phyloP scores from a whole-genome alignment of 177 flowering plant species.

The Vitis hybrid region DNA sequence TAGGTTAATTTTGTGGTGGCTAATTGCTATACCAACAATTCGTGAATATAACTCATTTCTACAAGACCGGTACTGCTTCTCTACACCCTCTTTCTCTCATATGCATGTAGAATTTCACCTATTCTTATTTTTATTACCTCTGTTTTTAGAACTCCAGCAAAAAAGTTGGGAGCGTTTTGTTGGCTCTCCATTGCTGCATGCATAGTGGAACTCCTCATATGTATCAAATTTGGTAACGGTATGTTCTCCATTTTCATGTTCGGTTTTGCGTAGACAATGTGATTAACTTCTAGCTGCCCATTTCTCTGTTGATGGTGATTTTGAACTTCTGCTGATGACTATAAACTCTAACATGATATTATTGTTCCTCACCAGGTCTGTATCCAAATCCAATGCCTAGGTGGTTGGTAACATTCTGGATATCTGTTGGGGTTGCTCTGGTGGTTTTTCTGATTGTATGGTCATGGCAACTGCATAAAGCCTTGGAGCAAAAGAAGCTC shows the following conservation, averaged over 20 bases:
- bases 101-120: not conserved
- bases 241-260: slow-evolving; percentile 13
- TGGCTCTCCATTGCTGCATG: slow-evolving; percentile 97
- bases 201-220: slow-evolving; percentile 95
- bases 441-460: no score
- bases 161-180: slow-evolving; percentile 93
- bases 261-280: no score
- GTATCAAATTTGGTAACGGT: slow-evolving; percentile 99
- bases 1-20: slow-evolving; percentile 85
- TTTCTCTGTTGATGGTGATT: no score
- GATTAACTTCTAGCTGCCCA: no score
- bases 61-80: slow-evolving; percentile 73
- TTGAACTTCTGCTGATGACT: no score
- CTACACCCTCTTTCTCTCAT: not conserved
- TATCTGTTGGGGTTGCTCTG: no score
- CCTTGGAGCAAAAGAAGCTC: no score
- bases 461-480: no score
- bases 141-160: slow-evolving; percentile 69
- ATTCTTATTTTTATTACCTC: slow-evolving; percentile 4
- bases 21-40: slow-evolving; percentile 96
- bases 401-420: no score
- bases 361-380: no score
- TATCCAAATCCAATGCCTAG: no score
- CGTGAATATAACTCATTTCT: slow-evolving; percentile 96
- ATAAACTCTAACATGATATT: no score